Conservation (phyloP, 2,329 filamentous ascomycete species). For the Fusarium incarnatum region DNA sequence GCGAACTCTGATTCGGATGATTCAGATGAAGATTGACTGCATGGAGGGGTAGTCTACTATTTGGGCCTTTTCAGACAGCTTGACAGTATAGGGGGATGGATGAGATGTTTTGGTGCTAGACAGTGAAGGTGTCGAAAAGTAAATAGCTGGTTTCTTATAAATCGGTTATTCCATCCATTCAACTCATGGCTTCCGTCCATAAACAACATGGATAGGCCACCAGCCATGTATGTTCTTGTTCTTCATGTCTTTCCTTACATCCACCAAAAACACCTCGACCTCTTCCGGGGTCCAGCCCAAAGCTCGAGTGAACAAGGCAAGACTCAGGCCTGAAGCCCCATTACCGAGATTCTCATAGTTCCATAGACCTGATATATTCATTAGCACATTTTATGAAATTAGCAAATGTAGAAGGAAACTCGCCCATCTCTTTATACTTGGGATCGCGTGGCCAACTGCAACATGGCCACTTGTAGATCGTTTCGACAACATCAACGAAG, state of each 20-base stretch:
- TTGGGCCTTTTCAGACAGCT: not conserved
- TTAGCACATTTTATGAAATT: fast-evolving
- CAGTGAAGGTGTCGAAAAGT: not conserved
- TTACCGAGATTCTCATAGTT: slow-evolving; percentile 50
- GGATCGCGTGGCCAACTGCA: slow-evolving; percentile 64
- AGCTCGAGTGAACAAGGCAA: slow-evolving; percentile 53
- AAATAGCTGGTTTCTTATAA: not conserved
- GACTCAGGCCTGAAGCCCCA: slow-evolving; percentile 52
- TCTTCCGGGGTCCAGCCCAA: slow-evolving; percentile 52
- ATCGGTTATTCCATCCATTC: not conserved
- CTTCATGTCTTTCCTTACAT: slow-evolving; percentile 51
- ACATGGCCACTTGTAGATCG: slow-evolving; percentile 61
- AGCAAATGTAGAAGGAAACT: fast-evolving
- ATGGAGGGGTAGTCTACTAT: not conserved
- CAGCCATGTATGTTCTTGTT: slow-evolving; percentile 53
- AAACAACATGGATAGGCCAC: slow-evolving; percentile 53
- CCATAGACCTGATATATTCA: slow-evolving; percentile 51
- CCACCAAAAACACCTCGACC: slow-evolving; percentile 50
- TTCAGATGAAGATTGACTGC: not conserved
- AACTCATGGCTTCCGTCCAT: slow-evolving; percentile 37
- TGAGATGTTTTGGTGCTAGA: not conserved
- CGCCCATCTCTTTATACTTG: slow-evolving; percentile 64
- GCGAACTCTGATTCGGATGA: not conserved
- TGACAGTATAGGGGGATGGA: not conserved
- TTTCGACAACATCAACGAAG: slow-evolving; percentile 63